Evolutionary conservation across 2,329 filamentous ascomycete genomes (phyloP), one percentile per base, ranked within the genome.

Genomic region (Colletotrichum lini): DNA sequence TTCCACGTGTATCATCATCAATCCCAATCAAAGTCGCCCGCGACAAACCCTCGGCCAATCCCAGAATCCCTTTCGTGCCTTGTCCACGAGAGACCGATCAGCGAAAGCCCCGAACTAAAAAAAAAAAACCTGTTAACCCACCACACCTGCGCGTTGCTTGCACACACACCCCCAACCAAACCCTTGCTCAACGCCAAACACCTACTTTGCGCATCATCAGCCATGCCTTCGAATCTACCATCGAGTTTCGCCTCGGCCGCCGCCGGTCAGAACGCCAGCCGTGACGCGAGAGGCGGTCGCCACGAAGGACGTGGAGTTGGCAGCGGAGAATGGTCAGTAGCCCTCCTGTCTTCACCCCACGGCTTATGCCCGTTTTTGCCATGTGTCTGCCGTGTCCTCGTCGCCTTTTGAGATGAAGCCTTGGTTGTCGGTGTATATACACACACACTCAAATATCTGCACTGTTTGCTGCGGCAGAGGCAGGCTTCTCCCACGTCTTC

Each of bases 221-320:
- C 74, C 72, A 87, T 94, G 92, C 89, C 92, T 85, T 90, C 91
- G 81, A 91, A 93, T 85, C 89, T 94, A 82, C 91, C 92, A 78
- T 94, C 93, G 77, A 95, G 92, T 87, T 95, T 95, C 84, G 93
- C 93, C 81, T 94, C 93, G 80, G 93, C 93, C 78, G 93, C 93
- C 76, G 93, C 93, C 80, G 93, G 93, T 82, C 92, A 94, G 82
- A 91, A 88, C 77, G 84, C 86, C 80, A 90, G 81, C 83, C 89
- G 87, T 80, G 89, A 89, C 81, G 81, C 85, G 77, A 87, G 87
- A 84, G 83, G 82, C 83, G 89, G 86, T 80, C 90, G 88, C 83
- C 85, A 81, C 78, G 89, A 89, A 76, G 84, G 85, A 73, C 86
- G 89, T 75, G 86, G 85, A 75, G 82, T 80, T 80, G 84, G 84